phyloP scores from a whole-genome alignment of 1,284 basidiomycete genomes.

The Vanrija sp. region DNA sequence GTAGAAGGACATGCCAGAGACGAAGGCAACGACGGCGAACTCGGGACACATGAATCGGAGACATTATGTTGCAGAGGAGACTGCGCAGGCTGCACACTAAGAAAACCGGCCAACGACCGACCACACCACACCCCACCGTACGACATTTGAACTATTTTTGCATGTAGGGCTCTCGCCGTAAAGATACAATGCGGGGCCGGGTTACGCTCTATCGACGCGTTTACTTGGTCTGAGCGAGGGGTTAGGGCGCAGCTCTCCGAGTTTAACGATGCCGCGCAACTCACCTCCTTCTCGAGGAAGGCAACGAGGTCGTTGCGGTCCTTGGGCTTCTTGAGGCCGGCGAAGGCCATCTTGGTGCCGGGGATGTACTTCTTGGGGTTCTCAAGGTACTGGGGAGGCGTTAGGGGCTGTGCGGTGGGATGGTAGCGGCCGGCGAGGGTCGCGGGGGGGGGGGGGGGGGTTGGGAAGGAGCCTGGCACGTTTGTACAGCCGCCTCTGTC shows the following conservation, averaged over 20 bases:
- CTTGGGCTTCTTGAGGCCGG: slow-evolving; percentile 95
- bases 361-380: slow-evolving; percentile 69
- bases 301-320: slow-evolving; percentile 78
- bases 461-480: background rate
- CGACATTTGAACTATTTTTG: too few species aligned
- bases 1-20: too few species aligned
- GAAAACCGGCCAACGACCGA: too few species aligned
- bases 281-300: slow-evolving; percentile 38
- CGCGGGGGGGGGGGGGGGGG: background rate
- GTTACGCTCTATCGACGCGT: background rate
- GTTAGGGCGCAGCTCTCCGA: background rate
- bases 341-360: slow-evolving; percentile 94
- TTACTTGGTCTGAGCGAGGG: slow-evolving; percentile 1
- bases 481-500: too few species aligned
- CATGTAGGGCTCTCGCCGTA: too few species aligned
- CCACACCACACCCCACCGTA: too few species aligned
- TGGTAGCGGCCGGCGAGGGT: background rate
- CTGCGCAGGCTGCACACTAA: too few species aligned
- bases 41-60: too few species aligned
- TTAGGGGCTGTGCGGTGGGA: background rate
- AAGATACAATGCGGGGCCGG: too few species aligned
- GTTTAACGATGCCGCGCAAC: slow-evolving; percentile 5
- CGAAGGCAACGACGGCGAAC: too few species aligned
- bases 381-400: slow-evolving; percentile 19
- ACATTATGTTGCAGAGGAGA: too few species aligned